Evolutionary conservation across 75 land plant species (phyloP), one percentile per base, ranked within the genome.

Genomic region (Isoetes taiwanensis): DNA sequence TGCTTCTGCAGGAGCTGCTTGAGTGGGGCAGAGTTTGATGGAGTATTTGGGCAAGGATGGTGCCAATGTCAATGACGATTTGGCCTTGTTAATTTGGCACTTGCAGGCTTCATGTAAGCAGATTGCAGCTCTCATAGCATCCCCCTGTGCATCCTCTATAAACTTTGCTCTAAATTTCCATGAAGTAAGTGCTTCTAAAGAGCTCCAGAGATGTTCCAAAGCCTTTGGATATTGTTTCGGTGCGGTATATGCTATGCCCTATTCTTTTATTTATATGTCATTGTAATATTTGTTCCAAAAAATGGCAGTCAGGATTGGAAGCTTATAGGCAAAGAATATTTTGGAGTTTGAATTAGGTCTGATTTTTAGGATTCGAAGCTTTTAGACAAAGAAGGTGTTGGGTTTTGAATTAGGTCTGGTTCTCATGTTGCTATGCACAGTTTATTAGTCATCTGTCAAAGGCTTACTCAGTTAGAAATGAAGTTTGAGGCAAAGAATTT

Each of bases 191-290:
- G 70, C 56, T 24, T 28, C 70, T 0, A 76, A n/a, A 30, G 14
- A 63, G 23, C 52, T 58, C 33, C 10, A 27, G 98, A 16, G 98
- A 93, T 65, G 76, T 66, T 23, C 85, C 89, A 2, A 93, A 93
- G 70, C 96, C 98, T 0, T 73, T 93, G 41, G 98, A 93, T 58
- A 57, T 84, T 35, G 76, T 93, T 2, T 72, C 98, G 64, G 98
- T 88, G 65, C 31, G 56, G 32, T 58, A 11, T 9, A 0, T 14
- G 37, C 35, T 2, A 12, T 12, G 14, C 0, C 0, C 9, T 16
- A n/a, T 11, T 25, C 10, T 57, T 54, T 17, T 6, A 4, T 34
- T 2, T 34, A 23, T 24, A 20, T 28, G 20, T 53, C 28, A 32
- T 8, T n/a, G 16, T 23, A 3, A 25, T 17, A 2, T 58, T 43